Conservation (phyloP, 768 basidiomycete genomes). For the Lactarius pseudohatsudake region DNA sequence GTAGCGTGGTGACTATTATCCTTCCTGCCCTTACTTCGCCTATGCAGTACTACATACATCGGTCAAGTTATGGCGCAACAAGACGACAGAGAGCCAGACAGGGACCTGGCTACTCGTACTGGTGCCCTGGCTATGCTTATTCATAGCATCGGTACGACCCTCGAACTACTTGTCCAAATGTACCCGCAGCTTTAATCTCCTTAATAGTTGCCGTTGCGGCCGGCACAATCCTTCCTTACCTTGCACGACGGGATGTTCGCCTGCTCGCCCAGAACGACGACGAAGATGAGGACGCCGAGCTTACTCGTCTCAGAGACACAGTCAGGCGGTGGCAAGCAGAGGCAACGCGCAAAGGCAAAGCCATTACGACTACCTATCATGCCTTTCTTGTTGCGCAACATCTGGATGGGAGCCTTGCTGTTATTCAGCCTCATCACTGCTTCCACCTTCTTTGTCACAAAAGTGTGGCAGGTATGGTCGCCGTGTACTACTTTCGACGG, state of each 20-base stretch:
- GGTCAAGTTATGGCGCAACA: constrained; percentile 93
- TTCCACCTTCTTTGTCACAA: constrained; percentile 84
- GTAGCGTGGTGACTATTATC: constrained; percentile 31
- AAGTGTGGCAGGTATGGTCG: constrained; percentile 59
- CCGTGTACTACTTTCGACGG: background rate
- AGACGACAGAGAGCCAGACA: constrained; percentile 67
- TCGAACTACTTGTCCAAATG: constrained; percentile 31
- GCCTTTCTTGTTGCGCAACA: constrained; percentile 90
- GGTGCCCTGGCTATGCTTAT: constrained; percentile 89
- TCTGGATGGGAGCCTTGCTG: constrained; percentile 87
- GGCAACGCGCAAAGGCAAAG: constrained; percentile 69
- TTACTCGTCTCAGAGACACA: constrained; percentile 63
- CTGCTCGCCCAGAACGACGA: constrained; percentile 69
- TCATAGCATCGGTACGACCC: constrained; percentile 75
- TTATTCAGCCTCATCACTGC: constrained; percentile 78
- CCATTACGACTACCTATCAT: constrained; percentile 79
- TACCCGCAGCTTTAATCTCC: constrained; percentile 22
- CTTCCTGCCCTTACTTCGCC: constrained; percentile 7
- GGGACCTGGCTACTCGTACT: constrained; percentile 77
- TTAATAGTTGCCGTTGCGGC: constrained; percentile 77
- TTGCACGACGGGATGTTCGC: constrained; percentile 78
- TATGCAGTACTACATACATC: constrained; percentile 80
- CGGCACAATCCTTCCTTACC: constrained; percentile 76
- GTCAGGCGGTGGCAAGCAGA: constrained; percentile 85
- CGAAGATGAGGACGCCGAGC: constrained; percentile 74